These are phyloP conservation scores for Apodospora peruviana DNA, from an alignment of 495 filamentous ascomycete species.

Conservation along the genomic window DNA sequence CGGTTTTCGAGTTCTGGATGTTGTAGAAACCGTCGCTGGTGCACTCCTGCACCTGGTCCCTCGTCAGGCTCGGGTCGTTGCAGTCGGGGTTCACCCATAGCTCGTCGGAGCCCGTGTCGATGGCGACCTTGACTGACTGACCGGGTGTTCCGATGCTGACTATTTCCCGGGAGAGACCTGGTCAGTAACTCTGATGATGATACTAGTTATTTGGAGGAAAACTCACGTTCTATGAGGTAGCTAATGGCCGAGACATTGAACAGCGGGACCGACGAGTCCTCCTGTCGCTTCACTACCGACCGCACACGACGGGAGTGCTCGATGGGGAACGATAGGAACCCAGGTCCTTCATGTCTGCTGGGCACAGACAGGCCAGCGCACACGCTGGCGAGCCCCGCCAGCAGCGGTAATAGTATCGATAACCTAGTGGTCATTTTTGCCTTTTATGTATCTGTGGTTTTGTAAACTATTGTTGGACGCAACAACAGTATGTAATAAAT, in stretches of 20 bases:
- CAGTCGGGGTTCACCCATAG: slow-evolving; percentile 39
- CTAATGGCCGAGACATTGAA: slow-evolving; percentile 12
- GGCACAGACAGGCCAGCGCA: background rate
- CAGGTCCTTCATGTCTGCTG: background rate
- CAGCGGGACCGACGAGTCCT: slow-evolving; percentile 6
- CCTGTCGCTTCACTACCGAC: background rate
- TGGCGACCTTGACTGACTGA: slow-evolving; percentile 30
- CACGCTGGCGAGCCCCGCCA: background rate
- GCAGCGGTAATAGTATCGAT: background rate
- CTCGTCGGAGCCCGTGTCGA: slow-evolving; percentile 37
- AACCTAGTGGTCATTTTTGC: background rate
- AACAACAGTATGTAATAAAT: background rate
- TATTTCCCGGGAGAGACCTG: background rate
- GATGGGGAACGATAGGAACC: slow-evolving; percentile 10
- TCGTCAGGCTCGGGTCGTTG: slow-evolving; percentile 12
- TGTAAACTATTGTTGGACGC: too few relatives aligned
- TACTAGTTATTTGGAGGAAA: background rate
- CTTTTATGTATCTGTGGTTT: too few relatives aligned
- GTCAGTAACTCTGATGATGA: background rate
- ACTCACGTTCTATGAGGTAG: slow-evolving; percentile 15
- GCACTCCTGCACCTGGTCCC: slow-evolving; percentile 26
- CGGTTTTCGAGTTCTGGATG: slow-evolving; percentile 21
- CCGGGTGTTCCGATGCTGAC: slow-evolving; percentile 36
- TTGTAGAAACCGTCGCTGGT: slow-evolving; percentile 26
- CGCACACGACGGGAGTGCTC: background rate